Evolutionary conservation across 495 filamentous ascomycete genomes (phyloP), one percentile per base, ranked within the genome.

Genomic region (Ascobolus immersus): DNA sequence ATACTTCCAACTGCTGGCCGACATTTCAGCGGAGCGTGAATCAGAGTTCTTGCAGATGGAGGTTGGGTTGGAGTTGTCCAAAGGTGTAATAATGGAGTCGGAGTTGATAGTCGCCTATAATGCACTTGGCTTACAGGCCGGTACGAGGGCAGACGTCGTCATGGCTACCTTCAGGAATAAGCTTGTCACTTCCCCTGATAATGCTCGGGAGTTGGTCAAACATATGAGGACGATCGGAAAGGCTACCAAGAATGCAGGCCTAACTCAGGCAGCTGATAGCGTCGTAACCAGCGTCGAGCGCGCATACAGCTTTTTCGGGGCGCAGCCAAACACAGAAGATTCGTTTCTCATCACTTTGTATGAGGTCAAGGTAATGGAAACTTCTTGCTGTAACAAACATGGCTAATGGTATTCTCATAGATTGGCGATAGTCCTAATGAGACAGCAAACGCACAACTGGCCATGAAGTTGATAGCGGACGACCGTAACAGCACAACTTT

Each of bases 1-100:
- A 39, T 61, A 60, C 38, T 58, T 59, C 34, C 51, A 61, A 43
- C 55, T 52, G 28, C 43, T 62, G 5, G 42, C 51, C 22, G 45
- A 42, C 3, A 46, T 62, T 17, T 47, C 55, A 4, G 36, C 40
- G 26, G 48, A 44, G 5, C 42, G 59, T 6, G 34, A 39, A 5
- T 59, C 51, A 37, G 49, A 57, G 24, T 37, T 30, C 21, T 44
- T 62, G 9, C 43, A 53, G 29, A 36, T 46, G 28, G 53, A 55
- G 32, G 51, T 54, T 21, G 49, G n/a, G n/a, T n/a, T n/a, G n/a
- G n/a, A n/a, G n/a, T n/a, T n/a, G n/a, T n/a, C n/a, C n/a, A n/a
- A n/a, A n/a, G n/a, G n/a, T n/a, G n/a, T n/a, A n/a, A n/a, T n/a
- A n/a, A n/a, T n/a, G n/a, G n/a, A n/a, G n/a, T n/a, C n/a, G n/a